A percentile compares a stretch with the other conserved stretches of the same genome.
These are phyloP conservation scores for Penicillium sp. DNA, from an alignment of 2,329 filamentous ascomycete species.

Conservation along the genomic window DNA sequence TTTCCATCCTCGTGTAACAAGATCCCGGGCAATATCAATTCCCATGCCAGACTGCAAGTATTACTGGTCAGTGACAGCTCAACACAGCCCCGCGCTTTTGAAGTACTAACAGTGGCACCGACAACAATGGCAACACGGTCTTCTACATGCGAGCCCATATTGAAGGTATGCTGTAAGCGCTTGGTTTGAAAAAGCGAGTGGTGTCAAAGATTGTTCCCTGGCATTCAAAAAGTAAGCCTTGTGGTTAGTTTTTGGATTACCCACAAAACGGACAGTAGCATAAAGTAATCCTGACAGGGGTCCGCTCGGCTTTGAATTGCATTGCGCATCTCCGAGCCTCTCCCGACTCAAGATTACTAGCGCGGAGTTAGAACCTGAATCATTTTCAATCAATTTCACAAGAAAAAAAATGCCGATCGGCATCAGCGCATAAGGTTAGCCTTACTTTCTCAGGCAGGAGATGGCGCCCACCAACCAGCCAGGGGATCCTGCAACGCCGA, in stretches of 20 bases:
- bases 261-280: background rate
- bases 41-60: conserved; percentile 53
- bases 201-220: too few relatives aligned
- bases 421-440: background rate
- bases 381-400: background rate
- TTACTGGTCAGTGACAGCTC: conserved; percentile 2
- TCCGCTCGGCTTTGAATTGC: background rate
- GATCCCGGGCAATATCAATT: conserved; percentile 44
- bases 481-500: background rate
- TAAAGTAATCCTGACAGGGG: too few relatives aligned
- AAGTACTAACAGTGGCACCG: conserved; percentile 44
- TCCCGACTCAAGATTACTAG: too few relatives aligned
- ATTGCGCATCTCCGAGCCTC: background rate
- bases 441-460: too few relatives aligned
- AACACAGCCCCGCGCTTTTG: background rate
- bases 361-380: background rate
- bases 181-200: background rate
- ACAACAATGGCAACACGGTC: conserved; percentile 45
- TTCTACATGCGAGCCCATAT: conserved; percentile 19
- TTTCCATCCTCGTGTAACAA: conserved; percentile 39
- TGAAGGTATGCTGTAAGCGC: background rate
- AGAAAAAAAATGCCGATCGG: background rate
- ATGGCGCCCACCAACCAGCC: too few relatives aligned
- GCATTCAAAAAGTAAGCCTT: background rate
- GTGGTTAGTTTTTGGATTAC: background rate